These are phyloP conservation scores for Quambalaria eucalypti DNA, from an alignment of 1,284 basidiomycete genomes.

Conservation along the genomic window DNA sequence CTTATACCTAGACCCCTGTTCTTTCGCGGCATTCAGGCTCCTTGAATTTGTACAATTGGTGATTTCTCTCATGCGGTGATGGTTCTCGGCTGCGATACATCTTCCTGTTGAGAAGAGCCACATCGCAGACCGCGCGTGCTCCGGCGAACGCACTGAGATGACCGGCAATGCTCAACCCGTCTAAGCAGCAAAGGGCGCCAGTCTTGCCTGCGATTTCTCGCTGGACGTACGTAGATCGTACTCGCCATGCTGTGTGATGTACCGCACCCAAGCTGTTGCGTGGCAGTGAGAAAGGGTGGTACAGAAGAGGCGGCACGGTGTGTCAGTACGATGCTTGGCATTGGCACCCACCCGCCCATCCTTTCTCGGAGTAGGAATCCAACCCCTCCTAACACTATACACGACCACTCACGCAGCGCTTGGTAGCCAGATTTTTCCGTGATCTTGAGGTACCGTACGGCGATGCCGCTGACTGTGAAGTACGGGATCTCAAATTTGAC, in stretches of 20 bases:
- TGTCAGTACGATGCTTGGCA: too few species aligned
- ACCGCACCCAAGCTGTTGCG: conserved; percentile 50
- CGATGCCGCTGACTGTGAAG: conserved; percentile 86
- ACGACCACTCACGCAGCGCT: conserved; percentile 57
- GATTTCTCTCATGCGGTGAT: too few species aligned
- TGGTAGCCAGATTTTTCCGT: conserved; percentile 91
- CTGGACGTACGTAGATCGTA: conserved; percentile 59
- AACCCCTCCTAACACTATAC: conserved; percentile 3
- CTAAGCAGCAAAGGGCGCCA: conserved; percentile 29
- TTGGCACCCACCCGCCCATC: too few species aligned
- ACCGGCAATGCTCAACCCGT: too few species aligned
- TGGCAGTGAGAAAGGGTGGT: background rate
- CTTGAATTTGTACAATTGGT: too few species aligned
- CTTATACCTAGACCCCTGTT: too few species aligned
- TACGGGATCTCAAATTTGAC: conserved; percentile 98
- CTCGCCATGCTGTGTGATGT: conserved; percentile 83
- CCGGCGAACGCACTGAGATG: too few species aligned
- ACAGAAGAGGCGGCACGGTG: conserved; percentile 1
- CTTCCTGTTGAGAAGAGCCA: too few species aligned
- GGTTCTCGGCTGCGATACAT: too few species aligned
- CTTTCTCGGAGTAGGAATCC: too few species aligned
- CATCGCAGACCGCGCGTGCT: too few species aligned
- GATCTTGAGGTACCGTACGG: conserved; percentile 92
- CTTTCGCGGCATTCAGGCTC: too few species aligned
- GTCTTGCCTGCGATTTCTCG: conserved; percentile 34